Evolutionary conservation across 148 eudicot species (phyloP), one percentile per base, ranked within the genome.

Genomic region (Oxyria digyna): DNA sequence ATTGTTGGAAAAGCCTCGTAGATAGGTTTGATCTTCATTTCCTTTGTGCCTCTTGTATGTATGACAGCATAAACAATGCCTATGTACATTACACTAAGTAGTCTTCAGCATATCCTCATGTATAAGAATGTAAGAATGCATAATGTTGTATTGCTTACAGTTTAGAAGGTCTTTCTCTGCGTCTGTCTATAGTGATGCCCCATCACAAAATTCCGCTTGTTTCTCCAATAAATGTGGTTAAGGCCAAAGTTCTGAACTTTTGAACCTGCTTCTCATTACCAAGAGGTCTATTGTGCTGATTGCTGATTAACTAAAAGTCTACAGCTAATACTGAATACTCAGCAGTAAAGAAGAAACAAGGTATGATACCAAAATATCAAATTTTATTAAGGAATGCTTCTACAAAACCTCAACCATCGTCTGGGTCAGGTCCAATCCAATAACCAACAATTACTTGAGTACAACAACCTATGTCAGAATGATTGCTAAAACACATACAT

Each of bases 341-440:
- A 24, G 18, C 6, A 11, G 17, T 59, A 29, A 29, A 31, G 20
- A 59, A 59, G 65, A 59, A 59, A 27, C 13, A 31, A 29, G 13
- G 20, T 59, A 59, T 15, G 1, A 6, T 68, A 38, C 17, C 26
- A 66, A 66, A 66, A 7, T 23, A 66, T 66, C n/a, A 38, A 38
- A 66, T 14, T 66, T 66, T 5, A n/a, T 37, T 41, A 18, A 66
- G 12, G 17, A 66, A 62, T 59, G 96, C 96, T 77, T 85, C 87
- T 77, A 84, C 83, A 74, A 84, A 82, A 76, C 96, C 93, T 78
- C 96, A 90, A 42, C 91, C 96, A 77, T 90, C 96, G 67, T 90
- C 93, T 17, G 79, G n/a, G 76, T 90, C 96, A 20, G 96, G 96
- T 69, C 96, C 96, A 27, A 82, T 78, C 96, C 96, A 90, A 67